Conservation (phyloP, 1,284 basidiomycete species). For the Earliella scabrosa region DNA sequence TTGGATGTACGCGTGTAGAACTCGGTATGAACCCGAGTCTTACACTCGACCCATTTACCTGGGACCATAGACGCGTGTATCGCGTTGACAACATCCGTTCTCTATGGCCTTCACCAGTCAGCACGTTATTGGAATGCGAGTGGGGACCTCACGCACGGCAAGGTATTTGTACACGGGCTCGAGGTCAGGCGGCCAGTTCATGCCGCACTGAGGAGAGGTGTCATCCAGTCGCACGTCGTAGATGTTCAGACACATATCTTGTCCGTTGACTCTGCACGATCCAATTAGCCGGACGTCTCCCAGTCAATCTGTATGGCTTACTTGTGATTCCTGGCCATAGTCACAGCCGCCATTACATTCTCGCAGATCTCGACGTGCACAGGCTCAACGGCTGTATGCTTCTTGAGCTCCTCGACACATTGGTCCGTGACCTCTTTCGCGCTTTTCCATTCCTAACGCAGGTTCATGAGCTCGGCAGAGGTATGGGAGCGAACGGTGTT, state of each 20-base stretch:
- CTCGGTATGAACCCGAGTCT: constrained; percentile 65
- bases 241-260: constrained; percentile 87
- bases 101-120: constrained; percentile 44
- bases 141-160: constrained; percentile 54
- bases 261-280: constrained; percentile 68
- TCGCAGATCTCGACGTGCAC: constrained; percentile 75
- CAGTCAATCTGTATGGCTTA: constrained; percentile 49
- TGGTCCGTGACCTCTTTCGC: constrained; percentile 64
- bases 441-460: constrained; percentile 59
- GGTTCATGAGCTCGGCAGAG: background rate
- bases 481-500: background rate
- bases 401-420: constrained; percentile 64
- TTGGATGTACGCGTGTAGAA: constrained; percentile 64
- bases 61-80: constrained; percentile 84
- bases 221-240: constrained; percentile 95
- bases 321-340: constrained; percentile 66
- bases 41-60: constrained; percentile 91
- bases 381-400: constrained; percentile 53
- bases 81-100: constrained; percentile 79
- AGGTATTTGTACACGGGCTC: constrained; percentile 81
- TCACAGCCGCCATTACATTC: constrained; percentile 63
- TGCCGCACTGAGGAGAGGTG: constrained; percentile 86
- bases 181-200: constrained; percentile 98
- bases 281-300: no score
- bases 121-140: constrained; percentile 3